A percentile compares a stretch with the other conserved stretches of the same genome.
Evolutionary conservation across 345 rosid species (phyloP).

Genomic region (Psidium friedrichsthalianum): DNA sequence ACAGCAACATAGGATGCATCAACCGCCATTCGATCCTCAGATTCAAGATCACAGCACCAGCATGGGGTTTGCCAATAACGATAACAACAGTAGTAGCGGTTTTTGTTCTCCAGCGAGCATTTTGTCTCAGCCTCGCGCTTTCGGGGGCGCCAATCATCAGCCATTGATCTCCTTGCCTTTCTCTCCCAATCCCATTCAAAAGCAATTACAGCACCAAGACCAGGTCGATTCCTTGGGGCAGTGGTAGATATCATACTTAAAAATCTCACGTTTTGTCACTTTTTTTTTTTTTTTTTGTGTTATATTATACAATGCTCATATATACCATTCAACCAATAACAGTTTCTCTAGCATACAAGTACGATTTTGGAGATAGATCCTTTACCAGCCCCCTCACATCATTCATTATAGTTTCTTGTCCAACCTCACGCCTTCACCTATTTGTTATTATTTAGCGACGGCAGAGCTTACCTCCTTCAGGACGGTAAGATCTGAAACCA

Average conservation of each 20-base stretch:
- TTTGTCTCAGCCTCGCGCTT: constrained; percentile 31
- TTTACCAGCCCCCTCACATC: not conserved
- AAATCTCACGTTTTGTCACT: not conserved
- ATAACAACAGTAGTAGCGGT: constrained; percentile 1
- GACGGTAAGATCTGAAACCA: not conserved
- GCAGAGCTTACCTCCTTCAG: not conserved
- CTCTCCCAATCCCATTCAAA: constrained; percentile 46
- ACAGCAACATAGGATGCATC: not conserved
- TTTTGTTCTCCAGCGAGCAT: constrained; percentile 26
- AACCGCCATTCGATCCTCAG: not conserved
- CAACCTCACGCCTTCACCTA: not conserved
- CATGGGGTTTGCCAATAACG: constrained; percentile 12
- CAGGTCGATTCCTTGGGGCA: constrained; percentile 39
- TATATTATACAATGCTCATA: not conserved
- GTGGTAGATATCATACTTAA: not conserved
- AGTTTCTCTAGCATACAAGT: not conserved
- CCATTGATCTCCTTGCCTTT: constrained; percentile 37
- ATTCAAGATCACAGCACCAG: constrained; percentile 1
- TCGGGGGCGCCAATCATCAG: constrained; percentile 30
- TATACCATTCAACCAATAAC: not conserved
- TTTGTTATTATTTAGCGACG: not conserved
- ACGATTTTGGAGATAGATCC: not conserved
- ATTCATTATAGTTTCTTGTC: not conserved
- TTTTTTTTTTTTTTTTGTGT: not conserved
- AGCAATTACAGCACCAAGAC: constrained; percentile 50